Base-by-base conservation (phyloP, 1,139 yeast genomes). In the Geotrichum europaeum region DNA sequence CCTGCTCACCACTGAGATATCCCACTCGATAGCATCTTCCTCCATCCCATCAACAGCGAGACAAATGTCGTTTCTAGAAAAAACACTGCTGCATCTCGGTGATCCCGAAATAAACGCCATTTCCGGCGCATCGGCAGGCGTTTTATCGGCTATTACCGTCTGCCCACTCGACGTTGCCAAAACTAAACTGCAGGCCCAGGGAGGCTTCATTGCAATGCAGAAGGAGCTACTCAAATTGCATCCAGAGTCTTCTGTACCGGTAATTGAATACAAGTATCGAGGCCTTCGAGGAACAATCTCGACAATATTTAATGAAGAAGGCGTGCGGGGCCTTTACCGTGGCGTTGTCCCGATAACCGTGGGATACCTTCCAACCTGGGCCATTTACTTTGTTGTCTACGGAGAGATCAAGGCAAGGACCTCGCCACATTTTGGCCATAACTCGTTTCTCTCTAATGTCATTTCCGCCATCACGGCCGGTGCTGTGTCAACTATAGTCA, bases 351-450 rank as follows among this genome's bases (percentile, higher is more conserved):
- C 99, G 12, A 90, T 94, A 49, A 82, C 95, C 1, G 76, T 94
- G 59, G 99, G 99, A 0, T 94, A 94, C 74, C 83, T 95, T 66
- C 99, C 99, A 5, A 91, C 98, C 0, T 94, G 99, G 99, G 91
- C 92, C 76, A 89, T 94, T 55, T 94, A 95, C 73, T 95, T 94
- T 75, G 82, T 94, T 13, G 88, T 91, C 47, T 94, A 94, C 73
- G 98, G 92, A 70, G 78, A 82, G 63, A 85, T 92, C 36, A 91
- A 91, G 71, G 70, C 72, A 15, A 20, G 54, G 10, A 65, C 65
- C 24, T 60, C 72, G 20, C 55, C 56, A 57, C 56, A 32, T 57
- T 60, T 58, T 60, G 54, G 34, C 40, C 50, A 55, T 15, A 53
- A 79, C 58, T 86, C 84, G 43, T 81, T 84, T 53, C 62, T 84